Evolutionary conservation across 1,284 basidiomycete genomes (phyloP).

Genomic region (Thecaphora frezii): DNA sequence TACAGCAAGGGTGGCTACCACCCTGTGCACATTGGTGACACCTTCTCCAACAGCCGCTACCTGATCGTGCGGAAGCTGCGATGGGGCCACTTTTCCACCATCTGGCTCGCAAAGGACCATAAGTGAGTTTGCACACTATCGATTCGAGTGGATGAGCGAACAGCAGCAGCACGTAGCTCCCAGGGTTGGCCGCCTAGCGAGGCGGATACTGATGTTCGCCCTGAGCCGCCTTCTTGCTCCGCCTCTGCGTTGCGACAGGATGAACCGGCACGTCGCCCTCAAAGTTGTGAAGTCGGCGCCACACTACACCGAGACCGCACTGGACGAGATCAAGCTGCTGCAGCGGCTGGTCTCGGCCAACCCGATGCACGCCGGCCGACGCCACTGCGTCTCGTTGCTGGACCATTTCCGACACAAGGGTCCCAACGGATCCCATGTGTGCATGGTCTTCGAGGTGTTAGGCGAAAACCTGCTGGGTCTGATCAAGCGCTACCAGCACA

Average conservation of each 20-base stretch:
- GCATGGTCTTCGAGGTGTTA: conserved; percentile 99
- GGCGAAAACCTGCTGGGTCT: conserved; percentile 97
- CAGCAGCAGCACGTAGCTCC: too few species aligned
- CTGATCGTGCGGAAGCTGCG: conserved; percentile 91
- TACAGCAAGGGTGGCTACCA: conserved; percentile 72
- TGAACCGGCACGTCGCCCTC: conserved; percentile 93
- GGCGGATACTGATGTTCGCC: too few species aligned
- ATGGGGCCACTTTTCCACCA: conserved; percentile 86
- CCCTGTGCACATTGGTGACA: conserved; percentile 91
- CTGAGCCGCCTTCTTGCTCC: background rate
- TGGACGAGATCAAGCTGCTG: conserved; percentile 97
- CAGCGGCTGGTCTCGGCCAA: conserved; percentile 88
- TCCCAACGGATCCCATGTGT: conserved; percentile 94
- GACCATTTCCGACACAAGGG: conserved; percentile 96
- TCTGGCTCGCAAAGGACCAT: conserved; percentile 59
- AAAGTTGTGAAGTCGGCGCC: conserved; percentile 98
- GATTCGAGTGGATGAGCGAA: too few species aligned
- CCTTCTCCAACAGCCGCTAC: conserved; percentile 85
- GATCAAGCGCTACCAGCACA: conserved; percentile 93
- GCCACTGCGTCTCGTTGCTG: conserved; percentile 83
- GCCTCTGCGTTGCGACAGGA: conserved; percentile 62
- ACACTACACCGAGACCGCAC: conserved; percentile 93
- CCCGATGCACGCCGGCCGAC: conserved; percentile 62
- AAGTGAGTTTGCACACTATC: too few species aligned
- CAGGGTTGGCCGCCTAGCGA: too few species aligned